phyloP scores from a whole-genome alignment of 1,139 yeast species.

The Yamadazyma pseudoaaseri region DNA sequence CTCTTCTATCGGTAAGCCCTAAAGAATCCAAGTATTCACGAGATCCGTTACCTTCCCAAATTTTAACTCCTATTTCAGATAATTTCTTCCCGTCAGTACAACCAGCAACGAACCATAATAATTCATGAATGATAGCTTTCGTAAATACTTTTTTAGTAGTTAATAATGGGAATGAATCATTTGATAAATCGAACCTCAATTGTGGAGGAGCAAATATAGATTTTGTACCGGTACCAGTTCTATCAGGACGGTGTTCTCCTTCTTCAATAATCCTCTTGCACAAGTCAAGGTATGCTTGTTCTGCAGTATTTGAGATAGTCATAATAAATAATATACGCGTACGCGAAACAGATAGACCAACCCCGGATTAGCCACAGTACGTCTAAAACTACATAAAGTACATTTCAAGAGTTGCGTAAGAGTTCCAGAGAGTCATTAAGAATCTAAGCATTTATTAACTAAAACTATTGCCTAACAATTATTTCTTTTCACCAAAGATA shows the following conservation, averaged over 20 bases:
- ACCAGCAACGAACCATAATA: slow-evolving; percentile 90
- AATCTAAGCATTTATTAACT: too few relatives aligned
- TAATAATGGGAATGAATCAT: slow-evolving; percentile 77
- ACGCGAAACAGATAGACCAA: not conserved
- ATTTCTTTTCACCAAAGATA: slow-evolving; percentile 27
- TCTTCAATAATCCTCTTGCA: slow-evolving; percentile 72
- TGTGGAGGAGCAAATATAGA: slow-evolving; percentile 96
- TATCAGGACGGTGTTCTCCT: slow-evolving; percentile 90
- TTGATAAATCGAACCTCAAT: slow-evolving; percentile 71
- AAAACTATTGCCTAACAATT: too few relatives aligned
- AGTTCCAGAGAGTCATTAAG: too few relatives aligned
- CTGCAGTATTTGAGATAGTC: slow-evolving; percentile 50
- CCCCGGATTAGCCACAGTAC: too few relatives aligned
- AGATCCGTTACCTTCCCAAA: slow-evolving; percentile 99
- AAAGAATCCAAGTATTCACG: slow-evolving; percentile 82
- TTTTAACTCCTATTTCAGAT: slow-evolving; percentile 80
- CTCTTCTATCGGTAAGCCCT: slow-evolving; percentile 78
- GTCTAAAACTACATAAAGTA: too few relatives aligned
- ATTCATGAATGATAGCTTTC: slow-evolving; percentile 83
- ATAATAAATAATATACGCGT: slow-evolving; percentile 13
- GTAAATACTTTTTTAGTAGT: slow-evolving; percentile 93
- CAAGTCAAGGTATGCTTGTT: slow-evolving; percentile 81
- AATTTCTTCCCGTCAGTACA: slow-evolving; percentile 83
- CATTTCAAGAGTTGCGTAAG: not conserved
- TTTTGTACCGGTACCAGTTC: slow-evolving; percentile 96